phyloP scores from a whole-genome alignment of 805 yeast species.

The Komagataella phaffii region DNA sequence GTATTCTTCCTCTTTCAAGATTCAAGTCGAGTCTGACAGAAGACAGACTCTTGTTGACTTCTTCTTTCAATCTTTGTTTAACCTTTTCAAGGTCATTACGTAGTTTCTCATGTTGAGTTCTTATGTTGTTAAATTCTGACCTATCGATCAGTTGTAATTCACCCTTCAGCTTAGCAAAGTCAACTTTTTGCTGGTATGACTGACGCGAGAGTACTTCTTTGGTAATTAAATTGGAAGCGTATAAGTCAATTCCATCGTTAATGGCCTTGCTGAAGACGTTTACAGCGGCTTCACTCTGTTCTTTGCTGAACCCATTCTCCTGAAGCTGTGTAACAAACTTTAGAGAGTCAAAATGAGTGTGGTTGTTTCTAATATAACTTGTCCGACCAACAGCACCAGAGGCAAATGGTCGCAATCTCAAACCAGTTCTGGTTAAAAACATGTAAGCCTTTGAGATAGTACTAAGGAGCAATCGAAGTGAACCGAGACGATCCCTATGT shows the following conservation, averaged over 20 bases:
- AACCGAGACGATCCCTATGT: background rate
- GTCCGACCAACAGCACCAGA: background rate
- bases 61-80: conserved; percentile 77
- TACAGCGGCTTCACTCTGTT: conserved; percentile 75
- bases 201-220: conserved; percentile 72
- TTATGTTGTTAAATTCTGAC: conserved; percentile 68
- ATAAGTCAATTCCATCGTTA: conserved; percentile 65
- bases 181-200: conserved; percentile 92
- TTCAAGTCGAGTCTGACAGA: conserved; percentile 84
- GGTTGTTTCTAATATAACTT: background rate
- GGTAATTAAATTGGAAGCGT: conserved; percentile 69
- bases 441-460: too few species aligned
- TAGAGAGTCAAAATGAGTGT: conserved; percentile 57
- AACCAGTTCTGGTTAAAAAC: background rate
- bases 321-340: conserved; percentile 55
- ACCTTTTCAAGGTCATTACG: conserved; percentile 77
- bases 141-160: conserved; percentile 82
- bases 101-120: conserved; percentile 78
- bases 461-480: background rate
- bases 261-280: conserved; percentile 60
- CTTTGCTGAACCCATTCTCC: conserved; percentile 54
- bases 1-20: conserved; percentile 86
- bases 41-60: conserved; percentile 80
- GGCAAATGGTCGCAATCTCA: background rate
- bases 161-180: conserved; percentile 87